Conservation (phyloP, 2,329 filamentous ascomycete genomes). For the Penicillium corylophilum region DNA sequence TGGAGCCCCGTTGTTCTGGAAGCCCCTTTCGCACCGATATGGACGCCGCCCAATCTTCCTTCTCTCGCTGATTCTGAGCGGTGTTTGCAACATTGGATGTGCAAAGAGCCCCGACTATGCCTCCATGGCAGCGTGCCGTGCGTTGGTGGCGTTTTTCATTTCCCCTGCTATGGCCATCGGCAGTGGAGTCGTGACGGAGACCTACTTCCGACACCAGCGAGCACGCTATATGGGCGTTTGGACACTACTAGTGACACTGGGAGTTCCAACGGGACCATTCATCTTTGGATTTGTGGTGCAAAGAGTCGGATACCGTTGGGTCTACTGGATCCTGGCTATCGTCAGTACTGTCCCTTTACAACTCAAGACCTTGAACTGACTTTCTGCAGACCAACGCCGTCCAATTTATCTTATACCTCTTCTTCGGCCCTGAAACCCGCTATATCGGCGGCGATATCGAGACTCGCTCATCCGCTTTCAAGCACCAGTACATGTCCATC, state of each 20-base stretch:
- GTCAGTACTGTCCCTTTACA: constrained; percentile 32
- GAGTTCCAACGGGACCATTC: constrained; percentile 43
- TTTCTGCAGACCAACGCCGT: constrained; percentile 50
- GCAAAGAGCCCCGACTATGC: constrained; percentile 51
- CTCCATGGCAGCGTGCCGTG: constrained; percentile 52
- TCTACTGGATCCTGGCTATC: constrained; percentile 59
- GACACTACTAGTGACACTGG: constrained; percentile 52
- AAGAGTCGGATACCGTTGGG: constrained; percentile 57
- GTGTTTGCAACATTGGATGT: constrained; percentile 55
- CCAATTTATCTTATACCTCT: constrained; percentile 56
- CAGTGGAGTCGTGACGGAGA: constrained; percentile 57
- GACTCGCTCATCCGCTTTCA: constrained; percentile 34
- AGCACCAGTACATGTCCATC: constrained; percentile 44
- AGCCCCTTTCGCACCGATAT: constrained; percentile 54
- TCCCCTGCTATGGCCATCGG: constrained; percentile 54
- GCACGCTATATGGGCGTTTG: constrained; percentile 58
- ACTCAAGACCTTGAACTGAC: neutral
- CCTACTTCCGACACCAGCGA: constrained; percentile 55
- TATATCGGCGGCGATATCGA: constrained; percentile 40
- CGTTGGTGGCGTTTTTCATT: constrained; percentile 55
- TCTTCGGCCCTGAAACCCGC: constrained; percentile 55
- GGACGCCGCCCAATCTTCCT: constrained; percentile 58
- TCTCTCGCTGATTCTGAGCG: constrained; percentile 49
- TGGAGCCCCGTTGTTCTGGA: constrained; percentile 57
- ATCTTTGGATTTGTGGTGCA: constrained; percentile 49